Conservation (phyloP, 495 filamentous ascomycete species). For the Annulohypoxylon maeteangense region DNA sequence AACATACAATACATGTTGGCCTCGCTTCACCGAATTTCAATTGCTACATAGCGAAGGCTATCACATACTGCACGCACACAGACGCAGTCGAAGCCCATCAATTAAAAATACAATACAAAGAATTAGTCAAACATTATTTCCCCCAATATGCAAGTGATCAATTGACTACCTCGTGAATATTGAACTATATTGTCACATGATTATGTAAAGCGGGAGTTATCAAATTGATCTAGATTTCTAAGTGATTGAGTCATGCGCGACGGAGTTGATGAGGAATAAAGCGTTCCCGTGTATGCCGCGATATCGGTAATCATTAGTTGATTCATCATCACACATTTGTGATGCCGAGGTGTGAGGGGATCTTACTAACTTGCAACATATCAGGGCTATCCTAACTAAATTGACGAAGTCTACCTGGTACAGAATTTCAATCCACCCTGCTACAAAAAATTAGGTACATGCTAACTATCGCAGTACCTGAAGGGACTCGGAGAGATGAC, state of each 20-base stretch:
- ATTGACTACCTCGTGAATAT: slow-evolving; percentile 17
- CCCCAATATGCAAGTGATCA: slow-evolving; percentile 5
- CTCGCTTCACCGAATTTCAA: slow-evolving; percentile 42
- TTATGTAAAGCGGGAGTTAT: slow-evolving; percentile 15
- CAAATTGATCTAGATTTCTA: slow-evolving; percentile 12
- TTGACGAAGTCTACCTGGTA: slow-evolving; percentile 19
- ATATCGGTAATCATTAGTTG: slow-evolving; percentile 37
- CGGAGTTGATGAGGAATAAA: slow-evolving; percentile 19
- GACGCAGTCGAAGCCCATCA: slow-evolving; percentile 26
- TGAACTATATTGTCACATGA: slow-evolving; percentile 9
- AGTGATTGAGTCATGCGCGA: slow-evolving; percentile 37
- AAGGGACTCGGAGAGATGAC: slow-evolving; percentile 18
- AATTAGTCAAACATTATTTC: slow-evolving; percentile 31
- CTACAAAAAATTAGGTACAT: neutral
- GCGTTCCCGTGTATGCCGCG: slow-evolving; percentile 22
- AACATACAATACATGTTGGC: slow-evolving; percentile 12
- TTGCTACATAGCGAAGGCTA: slow-evolving; percentile 34
- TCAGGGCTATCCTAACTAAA: neutral
- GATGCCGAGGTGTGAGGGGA: slow-evolving; percentile 35
- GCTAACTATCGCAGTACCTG: neutral
- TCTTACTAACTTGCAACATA: slow-evolving; percentile 23
- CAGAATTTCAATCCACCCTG: slow-evolving; percentile 12
- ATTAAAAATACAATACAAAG: slow-evolving; percentile 22
- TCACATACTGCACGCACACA: slow-evolving; percentile 14
- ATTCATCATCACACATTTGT: slow-evolving; percentile 23